phyloP scores from a whole-genome alignment of 2,329 filamentous ascomycete species.

The Daldinia eschscholtzii region DNA sequence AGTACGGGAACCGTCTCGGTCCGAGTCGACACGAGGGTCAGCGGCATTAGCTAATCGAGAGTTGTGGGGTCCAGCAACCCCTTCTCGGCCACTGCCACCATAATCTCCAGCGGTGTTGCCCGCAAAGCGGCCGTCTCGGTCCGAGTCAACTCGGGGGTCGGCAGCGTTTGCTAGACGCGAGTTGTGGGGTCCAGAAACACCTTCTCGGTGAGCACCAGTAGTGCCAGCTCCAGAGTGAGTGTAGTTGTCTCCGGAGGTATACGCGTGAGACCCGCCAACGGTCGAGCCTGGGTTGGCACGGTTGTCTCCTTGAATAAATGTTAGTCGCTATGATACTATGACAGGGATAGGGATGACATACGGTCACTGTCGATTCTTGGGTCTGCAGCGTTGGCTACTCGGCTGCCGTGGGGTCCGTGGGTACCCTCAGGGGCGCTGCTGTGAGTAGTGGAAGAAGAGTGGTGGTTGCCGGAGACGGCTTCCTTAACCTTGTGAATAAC shows the following conservation, averaged over 20 bases:
- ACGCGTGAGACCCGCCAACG: constrained; percentile 43
- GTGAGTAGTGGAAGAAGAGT: constrained; percentile 43
- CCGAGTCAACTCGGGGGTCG: constrained; percentile 68
- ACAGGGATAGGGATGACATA: constrained; percentile 10
- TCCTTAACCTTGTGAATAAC: constrained; percentile 73
- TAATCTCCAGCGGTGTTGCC: constrained; percentile 50
- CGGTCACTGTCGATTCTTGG: constrained; percentile 54
- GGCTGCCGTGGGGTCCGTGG: constrained; percentile 50
- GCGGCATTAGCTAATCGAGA: constrained; percentile 63
- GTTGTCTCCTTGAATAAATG: constrained; percentile 44
- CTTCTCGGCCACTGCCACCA: constrained; percentile 46
- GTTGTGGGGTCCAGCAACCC: constrained; percentile 60
- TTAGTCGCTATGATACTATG: constrained; percentile 5
- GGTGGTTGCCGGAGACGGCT: constrained; percentile 60
- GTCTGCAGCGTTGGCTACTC: constrained; percentile 51
- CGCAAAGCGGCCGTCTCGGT: constrained; percentile 53
- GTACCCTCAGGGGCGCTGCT: constrained; percentile 49
- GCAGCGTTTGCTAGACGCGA: constrained; percentile 63
- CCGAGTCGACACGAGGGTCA: constrained; percentile 58
- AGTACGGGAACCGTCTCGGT: constrained; percentile 10
- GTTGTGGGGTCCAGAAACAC: constrained; percentile 60
- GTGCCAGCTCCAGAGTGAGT: constrained; percentile 48
- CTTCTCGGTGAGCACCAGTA: constrained; percentile 36
- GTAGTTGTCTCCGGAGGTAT: constrained; percentile 45
- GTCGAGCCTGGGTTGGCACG: constrained; percentile 48